phyloP scores from a whole-genome alignment of 495 filamentous ascomycete species.

The Aspergillus avenaceus region DNA sequence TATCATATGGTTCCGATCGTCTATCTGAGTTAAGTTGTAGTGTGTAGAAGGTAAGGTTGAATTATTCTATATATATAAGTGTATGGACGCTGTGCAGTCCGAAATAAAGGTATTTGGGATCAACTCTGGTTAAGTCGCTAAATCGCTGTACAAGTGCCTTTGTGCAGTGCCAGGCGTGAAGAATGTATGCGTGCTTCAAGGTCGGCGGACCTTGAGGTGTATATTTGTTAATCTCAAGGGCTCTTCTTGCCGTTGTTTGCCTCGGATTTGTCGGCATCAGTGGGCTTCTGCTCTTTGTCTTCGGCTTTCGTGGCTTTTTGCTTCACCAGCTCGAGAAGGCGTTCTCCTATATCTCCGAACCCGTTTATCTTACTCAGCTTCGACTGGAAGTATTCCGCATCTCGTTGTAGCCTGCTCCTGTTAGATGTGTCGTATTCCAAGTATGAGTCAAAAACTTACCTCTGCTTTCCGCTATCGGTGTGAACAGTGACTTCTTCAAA shows the following conservation, averaged over 20 bases:
- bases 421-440: background rate
- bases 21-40: background rate
- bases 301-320: slow-evolving; percentile 45
- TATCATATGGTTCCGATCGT: too few relatives aligned
- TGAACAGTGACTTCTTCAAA: slow-evolving; percentile 63
- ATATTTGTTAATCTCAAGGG: background rate
- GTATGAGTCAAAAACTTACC: too few relatives aligned
- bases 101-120: background rate
- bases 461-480: slow-evolving; percentile 63
- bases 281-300: background rate
- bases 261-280: background rate
- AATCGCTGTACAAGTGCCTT: background rate
- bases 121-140: background rate
- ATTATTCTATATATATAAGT: slow-evolving; percentile 3
- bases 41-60: background rate
- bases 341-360: slow-evolving; percentile 63
- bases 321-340: slow-evolving; percentile 63
- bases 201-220: background rate
- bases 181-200: background rate
- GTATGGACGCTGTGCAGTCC: background rate
- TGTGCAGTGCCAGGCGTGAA: background rate
- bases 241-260: background rate
- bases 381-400: slow-evolving; percentile 71
- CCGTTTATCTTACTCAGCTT: slow-evolving; percentile 78
- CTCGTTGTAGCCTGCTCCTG: slow-evolving; percentile 64